Base-by-base conservation (phyloP, 164 flowering plant genomes). In the Berberis vulgaris region DNA sequence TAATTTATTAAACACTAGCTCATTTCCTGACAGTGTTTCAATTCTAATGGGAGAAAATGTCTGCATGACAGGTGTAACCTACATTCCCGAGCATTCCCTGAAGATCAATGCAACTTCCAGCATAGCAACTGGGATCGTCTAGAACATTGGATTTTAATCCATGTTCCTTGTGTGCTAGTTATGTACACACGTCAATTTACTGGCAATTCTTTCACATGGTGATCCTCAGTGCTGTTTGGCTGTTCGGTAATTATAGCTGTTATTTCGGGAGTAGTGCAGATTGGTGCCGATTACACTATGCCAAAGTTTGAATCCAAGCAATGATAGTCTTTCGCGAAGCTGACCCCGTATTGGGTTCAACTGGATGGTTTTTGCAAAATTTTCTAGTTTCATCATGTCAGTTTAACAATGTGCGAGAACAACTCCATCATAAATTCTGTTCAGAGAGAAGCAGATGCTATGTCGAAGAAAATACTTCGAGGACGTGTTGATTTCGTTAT, bases 81-180 rank as follows among this genome's bases (percentile, higher is more conserved):
- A 87, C 71, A 65, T 85, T 44, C 95, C 97, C 0, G 97, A 94
- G 80, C 85, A 83, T 61, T 79, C 86, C 1, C 73, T 90, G 80
- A 88, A 81, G 89, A 88, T 94, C 53, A 82, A 87, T 80, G 89
- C 98, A 43, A 86, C 89, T 64, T 84, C 96, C 53, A 90, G 95
- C 77, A 71, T 87, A 67, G 81, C 88, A 44, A 80, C 87, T 2
- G 94, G 87, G 64, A 80, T 86, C 13, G 11, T 71, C 11, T 92
- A 81, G 72, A 63, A 59, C 8, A 41, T 41, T 56, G 6, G 9
- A 55, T 41, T 50, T 38, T 41, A 66, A 7, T 59, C 54, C 41
- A 52, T 12, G 46, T 66, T 53, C 55, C 53, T 10, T 7, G 4
- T 45, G n/a, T 12, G 8, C 12, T 68, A 8, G 57, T 45, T 43